phyloP scores from a whole-genome alignment of 495 filamentous ascomycete genomes.

The Apiosordaria backusii region DNA sequence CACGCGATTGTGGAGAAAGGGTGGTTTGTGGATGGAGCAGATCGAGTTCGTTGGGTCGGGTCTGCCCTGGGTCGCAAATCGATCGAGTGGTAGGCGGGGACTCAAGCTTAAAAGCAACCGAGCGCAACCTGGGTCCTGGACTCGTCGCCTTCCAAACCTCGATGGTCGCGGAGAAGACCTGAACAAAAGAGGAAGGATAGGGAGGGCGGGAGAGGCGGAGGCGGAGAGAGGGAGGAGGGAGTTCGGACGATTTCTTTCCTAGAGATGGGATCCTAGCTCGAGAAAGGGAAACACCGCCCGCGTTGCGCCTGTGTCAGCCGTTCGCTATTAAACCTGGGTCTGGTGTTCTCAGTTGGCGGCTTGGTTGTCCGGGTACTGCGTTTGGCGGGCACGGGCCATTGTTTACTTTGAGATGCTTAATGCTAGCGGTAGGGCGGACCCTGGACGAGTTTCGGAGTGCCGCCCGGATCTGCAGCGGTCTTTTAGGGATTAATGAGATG shows the following conservation, averaged over 20 bases:
- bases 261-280: background rate
- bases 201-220: background rate
- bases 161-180: background rate
- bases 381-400: conserved; percentile 32
- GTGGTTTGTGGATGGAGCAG: background rate
- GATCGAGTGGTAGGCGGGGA: background rate
- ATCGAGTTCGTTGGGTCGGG: background rate
- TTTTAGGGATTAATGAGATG: background rate
- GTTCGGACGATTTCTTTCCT: background rate
- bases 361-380: conserved; percentile 31
- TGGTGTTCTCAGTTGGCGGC: background rate
- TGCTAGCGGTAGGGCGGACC: conserved; percentile 10
- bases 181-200: background rate
- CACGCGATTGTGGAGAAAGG: conserved; percentile 8
- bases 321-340: conserved; percentile 16
- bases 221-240: background rate
- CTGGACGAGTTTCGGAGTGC: background rate
- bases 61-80: background rate
- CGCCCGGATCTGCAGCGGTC: background rate
- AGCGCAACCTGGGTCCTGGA: conserved; percentile 3
- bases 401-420: conserved; percentile 29
- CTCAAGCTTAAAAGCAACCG: background rate
- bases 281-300: background rate
- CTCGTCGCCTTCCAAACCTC: background rate
- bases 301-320: conserved; percentile 1